Percentiles rank a stretch among this genome's conserved stretches.
Evolutionary conservation across 495 filamentous ascomycete species (phyloP).

Genomic region (Podospora comata): DNA sequence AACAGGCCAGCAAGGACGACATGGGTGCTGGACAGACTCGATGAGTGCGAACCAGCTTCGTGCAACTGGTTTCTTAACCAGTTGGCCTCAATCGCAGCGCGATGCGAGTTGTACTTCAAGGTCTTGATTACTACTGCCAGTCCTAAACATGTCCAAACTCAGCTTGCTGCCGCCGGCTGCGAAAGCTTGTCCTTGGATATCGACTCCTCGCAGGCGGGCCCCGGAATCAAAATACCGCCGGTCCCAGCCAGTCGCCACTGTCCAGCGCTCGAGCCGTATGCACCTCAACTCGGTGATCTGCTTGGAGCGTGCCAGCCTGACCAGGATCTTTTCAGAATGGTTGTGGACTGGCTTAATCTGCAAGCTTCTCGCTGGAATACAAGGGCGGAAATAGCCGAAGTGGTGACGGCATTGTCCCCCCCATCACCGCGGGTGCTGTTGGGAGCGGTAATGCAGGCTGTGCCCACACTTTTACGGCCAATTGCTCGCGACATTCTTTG

Average conservation of each 20-base stretch:
- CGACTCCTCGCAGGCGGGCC: too few relatives aligned
- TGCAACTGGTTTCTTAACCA: not conserved
- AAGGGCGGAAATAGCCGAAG: too few relatives aligned
- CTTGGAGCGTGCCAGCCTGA: not conserved
- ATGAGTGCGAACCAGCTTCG: not conserved
- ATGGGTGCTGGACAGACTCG: not conserved
- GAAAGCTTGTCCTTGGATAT: too few relatives aligned
- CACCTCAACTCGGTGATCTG: not conserved
- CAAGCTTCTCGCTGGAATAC: too few relatives aligned
- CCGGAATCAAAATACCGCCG: too few relatives aligned
- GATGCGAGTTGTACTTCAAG: not conserved
- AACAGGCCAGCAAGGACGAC: not conserved
- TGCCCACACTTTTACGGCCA: too few relatives aligned
- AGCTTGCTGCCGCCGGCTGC: not conserved
- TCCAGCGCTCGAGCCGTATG: not conserved
- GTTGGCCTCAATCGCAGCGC: not conserved
- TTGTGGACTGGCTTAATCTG: not conserved
- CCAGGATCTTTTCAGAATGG: not conserved
- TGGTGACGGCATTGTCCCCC: too few relatives aligned
- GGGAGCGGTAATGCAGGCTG: too few relatives aligned
- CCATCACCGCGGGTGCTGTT: too few relatives aligned
- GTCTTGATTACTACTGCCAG: not conserved
- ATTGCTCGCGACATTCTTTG: too few relatives aligned
- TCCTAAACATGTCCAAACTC: not conserved
- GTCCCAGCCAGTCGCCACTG: not conserved